Evolutionary conservation across 2,329 filamentous ascomycete genomes (phyloP).

Genomic region (Fusarium chuoi): DNA sequence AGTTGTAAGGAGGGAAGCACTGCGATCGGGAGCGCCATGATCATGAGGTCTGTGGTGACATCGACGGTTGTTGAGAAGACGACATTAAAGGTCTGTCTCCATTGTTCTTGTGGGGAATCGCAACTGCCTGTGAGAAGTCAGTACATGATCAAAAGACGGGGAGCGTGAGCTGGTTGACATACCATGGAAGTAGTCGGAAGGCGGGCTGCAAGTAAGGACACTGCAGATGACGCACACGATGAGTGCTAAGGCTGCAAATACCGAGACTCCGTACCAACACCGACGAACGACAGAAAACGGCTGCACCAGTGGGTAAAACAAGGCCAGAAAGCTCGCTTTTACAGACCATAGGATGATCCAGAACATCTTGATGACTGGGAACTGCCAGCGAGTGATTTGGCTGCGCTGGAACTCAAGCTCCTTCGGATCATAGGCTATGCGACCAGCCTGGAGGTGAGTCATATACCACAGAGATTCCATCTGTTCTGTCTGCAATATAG

Average conservation of each 20-base stretch:
- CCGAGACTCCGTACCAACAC: conserved; percentile 10
- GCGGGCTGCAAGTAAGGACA: conserved; percentile 5
- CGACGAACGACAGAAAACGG: conserved; percentile 9
- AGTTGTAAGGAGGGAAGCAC: conserved; percentile 20
- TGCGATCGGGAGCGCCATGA: conserved; percentile 25
- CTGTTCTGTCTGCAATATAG: conserved; percentile 22
- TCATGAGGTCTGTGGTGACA: conserved; percentile 19
- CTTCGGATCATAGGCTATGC: neutral
- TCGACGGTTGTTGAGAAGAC: conserved; percentile 26
- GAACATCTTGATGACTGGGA: conserved; percentile 27
- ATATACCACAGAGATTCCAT: conserved; percentile 27
- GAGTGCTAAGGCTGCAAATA: neutral
- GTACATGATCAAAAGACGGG: rapidly evolving
- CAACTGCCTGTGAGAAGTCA: neutral
- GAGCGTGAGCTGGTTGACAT: neutral
- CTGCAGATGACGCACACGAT: conserved; percentile 15
- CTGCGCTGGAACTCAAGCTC: neutral
- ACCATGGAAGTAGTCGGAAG: conserved; percentile 21
- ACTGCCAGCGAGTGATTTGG: conserved; percentile 15
- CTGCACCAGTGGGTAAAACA: conserved; percentile 16
- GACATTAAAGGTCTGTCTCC: conserved; percentile 12
- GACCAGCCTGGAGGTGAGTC: conserved; percentile 6
- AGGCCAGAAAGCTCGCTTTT: conserved; percentile 19
- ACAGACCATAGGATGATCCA: conserved; percentile 30
- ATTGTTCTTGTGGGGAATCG: conserved; percentile 2